phyloP scores from a whole-genome alignment of 106 monocot species.

The Platanthera zijinensis region DNA sequence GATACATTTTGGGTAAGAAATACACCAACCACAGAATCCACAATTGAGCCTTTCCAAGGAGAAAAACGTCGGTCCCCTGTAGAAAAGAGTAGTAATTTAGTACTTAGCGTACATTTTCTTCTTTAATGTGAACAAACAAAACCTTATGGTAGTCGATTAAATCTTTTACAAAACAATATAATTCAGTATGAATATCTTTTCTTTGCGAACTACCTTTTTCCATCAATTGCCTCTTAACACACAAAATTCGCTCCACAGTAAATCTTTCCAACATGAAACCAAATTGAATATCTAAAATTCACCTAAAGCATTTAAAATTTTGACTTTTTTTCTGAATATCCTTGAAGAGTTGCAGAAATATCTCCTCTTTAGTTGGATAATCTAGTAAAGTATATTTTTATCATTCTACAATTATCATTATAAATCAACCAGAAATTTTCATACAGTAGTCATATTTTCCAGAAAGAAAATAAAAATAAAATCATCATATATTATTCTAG shows the following conservation, averaged over 20 bases:
- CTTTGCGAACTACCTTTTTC: too few species aligned
- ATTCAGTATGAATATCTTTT: too few species aligned
- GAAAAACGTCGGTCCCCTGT: conserved; percentile 9
- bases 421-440: background rate
- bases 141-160: too few species aligned
- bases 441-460: background rate
- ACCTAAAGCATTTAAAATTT: background rate
- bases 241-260: too few species aligned
- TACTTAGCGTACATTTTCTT: background rate
- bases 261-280: too few species aligned
- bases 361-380: background rate
- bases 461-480: background rate
- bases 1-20: conserved; percentile 17
- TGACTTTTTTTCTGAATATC: background rate
- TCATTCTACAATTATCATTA: background rate
- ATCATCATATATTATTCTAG: background rate
- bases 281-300: too few species aligned
- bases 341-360: background rate
- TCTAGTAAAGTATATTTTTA: background rate
- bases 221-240: too few species aligned
- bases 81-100: background rate
- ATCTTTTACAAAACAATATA: too few species aligned
- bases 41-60: conserved; percentile 13
- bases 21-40: conserved; percentile 14
- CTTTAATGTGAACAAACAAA: too few species aligned